Evolutionary conservation across 495 filamentous ascomycete species (phyloP).

Genomic region (Aspergillus panamensis): DNA sequence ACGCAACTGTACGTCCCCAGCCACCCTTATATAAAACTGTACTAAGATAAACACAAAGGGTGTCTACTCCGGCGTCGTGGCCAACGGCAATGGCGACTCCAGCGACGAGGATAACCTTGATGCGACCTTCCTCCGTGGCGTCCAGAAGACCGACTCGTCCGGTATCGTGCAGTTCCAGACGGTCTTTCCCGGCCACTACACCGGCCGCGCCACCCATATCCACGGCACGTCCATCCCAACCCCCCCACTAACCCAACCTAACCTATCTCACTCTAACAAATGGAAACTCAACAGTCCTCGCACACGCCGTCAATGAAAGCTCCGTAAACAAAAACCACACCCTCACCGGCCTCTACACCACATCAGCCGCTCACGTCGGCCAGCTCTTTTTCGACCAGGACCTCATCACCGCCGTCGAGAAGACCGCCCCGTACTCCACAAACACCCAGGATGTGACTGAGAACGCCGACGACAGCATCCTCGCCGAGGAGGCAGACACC

Average conservation of each 20-base stretch:
- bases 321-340: conserved; percentile 29
- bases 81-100: conserved; percentile 50
- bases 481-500: conserved; percentile 46
- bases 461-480: conserved; percentile 54
- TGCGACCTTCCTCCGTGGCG: conserved; percentile 50
- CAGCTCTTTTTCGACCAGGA: conserved; percentile 62
- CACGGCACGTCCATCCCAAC: conserved; percentile 25
- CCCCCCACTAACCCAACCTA: not conserved
- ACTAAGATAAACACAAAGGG: conserved; percentile 30
- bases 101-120: conserved; percentile 38
- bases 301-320: conserved; percentile 33
- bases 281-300: conserved; percentile 23
- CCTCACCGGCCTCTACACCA: conserved; percentile 31
- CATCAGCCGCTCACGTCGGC: conserved; percentile 50
- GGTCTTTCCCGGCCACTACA: conserved; percentile 57
- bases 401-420: conserved; percentile 47
- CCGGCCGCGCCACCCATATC: conserved; percentile 38
- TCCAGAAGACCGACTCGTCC: conserved; percentile 47
- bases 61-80: conserved; percentile 56
- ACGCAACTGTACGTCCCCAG: conserved; percentile 31
- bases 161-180: conserved; percentile 52
- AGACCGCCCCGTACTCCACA: conserved; percentile 49
- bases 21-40: conserved; percentile 7
- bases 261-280: not conserved
- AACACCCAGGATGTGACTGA: conserved; percentile 50